Evolutionary conservation across 257 asterid species (phyloP).

Genomic region (Solanum infundibuliforme): DNA sequence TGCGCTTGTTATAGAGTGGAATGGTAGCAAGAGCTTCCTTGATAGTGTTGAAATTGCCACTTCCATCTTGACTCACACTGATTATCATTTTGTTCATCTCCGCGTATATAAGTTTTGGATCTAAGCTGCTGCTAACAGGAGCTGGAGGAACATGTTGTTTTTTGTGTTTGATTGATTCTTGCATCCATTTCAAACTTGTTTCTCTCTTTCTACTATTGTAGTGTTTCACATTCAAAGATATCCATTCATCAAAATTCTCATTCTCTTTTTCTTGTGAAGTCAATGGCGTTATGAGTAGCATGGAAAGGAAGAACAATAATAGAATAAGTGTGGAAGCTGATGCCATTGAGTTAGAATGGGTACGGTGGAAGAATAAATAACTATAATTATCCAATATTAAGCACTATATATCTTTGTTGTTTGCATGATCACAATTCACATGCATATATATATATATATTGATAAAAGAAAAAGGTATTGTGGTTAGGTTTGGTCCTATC

Average conservation of each 20-base stretch:
- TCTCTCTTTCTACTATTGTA: slow-evolving; percentile 9
- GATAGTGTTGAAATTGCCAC: slow-evolving; percentile 29
- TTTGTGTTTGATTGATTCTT: background rate
- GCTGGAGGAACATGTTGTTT: background rate
- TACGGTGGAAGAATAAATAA: background rate
- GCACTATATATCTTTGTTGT: background rate
- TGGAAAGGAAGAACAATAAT: background rate
- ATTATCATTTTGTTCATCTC: slow-evolving; percentile 26
- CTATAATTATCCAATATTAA: background rate
- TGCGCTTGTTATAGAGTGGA: slow-evolving; percentile 29
- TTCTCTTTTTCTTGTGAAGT: background rate
- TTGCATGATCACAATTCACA: background rate
- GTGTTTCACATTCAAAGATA: slow-evolving; percentile 25
- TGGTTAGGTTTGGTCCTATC: background rate
- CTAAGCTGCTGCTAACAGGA: background rate
- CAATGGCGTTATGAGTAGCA: background rate
- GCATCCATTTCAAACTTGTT: background rate
- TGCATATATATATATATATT: background rate
- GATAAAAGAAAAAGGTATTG: background rate
- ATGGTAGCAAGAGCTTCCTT: slow-evolving; percentile 34
- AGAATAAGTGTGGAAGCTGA: background rate
- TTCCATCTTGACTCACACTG: slow-evolving; percentile 43
- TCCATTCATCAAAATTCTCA: background rate
- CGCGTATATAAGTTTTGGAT: slow-evolving; percentile 27
- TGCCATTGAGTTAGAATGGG: background rate